These are phyloP conservation scores for Torrubiellomyces zombiae DNA, from an alignment of 2,329 filamentous ascomycete genomes.

Conservation along the genomic window DNA sequence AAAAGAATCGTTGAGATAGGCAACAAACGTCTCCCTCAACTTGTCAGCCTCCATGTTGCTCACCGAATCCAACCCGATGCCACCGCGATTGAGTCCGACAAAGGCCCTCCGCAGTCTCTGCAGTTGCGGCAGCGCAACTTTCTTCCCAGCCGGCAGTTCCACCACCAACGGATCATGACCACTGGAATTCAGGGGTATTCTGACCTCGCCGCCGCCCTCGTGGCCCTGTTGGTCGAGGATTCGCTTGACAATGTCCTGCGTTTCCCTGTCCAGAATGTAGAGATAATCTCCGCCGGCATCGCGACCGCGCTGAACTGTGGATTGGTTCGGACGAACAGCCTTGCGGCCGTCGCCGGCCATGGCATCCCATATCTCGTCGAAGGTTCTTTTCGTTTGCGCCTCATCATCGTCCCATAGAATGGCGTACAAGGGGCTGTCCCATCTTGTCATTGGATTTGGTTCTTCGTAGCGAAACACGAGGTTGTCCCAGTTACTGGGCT, in stretches of 20 bases:
- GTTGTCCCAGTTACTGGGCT: conserved; percentile 53
- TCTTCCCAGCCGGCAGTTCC: conserved; percentile 43
- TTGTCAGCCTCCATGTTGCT: conserved; percentile 35
- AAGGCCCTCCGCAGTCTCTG: conserved; percentile 66
- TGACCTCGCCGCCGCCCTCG: conserved; percentile 45
- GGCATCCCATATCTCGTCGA: conserved; percentile 58
- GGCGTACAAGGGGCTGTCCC: conserved; percentile 72
- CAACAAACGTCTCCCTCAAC: conserved; percentile 46
- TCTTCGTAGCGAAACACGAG: conserved; percentile 73
- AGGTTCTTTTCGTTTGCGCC: conserved; percentile 36
- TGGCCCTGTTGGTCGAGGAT: conserved; percentile 55
- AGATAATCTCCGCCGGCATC: conserved; percentile 58
- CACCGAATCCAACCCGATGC: conserved; percentile 40
- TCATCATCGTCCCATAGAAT: conserved; percentile 59
- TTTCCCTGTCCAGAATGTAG: conserved; percentile 63
- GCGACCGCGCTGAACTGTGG: conserved; percentile 47
- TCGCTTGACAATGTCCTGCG: conserved; percentile 56
- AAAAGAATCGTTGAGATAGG: conserved; percentile 49
- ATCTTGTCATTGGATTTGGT: conserved; percentile 68
- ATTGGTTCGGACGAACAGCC: conserved; percentile 54
- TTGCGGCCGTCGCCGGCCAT: conserved; percentile 48
- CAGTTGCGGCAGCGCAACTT: conserved; percentile 55
- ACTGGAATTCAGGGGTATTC: conserved; percentile 21
- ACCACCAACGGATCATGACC: conserved; percentile 36
- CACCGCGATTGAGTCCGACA: conserved; percentile 57